Conservation (phyloP, 306 rosid genomes). For the Glycine soja region DNA sequence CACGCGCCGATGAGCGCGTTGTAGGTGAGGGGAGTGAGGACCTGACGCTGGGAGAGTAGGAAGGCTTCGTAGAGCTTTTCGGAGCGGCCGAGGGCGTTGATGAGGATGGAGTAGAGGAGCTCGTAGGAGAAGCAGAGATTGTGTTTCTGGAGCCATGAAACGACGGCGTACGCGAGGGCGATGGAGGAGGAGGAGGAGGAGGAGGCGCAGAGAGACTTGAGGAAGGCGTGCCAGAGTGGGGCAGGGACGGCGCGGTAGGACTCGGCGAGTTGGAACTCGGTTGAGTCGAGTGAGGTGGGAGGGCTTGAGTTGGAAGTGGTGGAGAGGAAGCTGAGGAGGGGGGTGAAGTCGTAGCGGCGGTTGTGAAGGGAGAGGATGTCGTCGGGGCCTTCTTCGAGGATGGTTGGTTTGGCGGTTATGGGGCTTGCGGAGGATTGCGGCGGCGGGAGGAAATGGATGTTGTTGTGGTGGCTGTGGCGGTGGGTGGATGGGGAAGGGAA, state of each 20-base stretch:
- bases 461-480: background rate
- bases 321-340: conserved; percentile 77
- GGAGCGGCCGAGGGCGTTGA: conserved; percentile 90
- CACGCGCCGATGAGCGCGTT: conserved; percentile 90
- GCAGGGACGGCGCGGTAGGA: conserved; percentile 84
- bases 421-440: conserved; percentile 35
- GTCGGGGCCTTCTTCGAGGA: conserved; percentile 51
- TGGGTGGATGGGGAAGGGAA: too few relatives aligned
- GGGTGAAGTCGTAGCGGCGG: conserved; percentile 79
- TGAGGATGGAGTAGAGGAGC: conserved; percentile 85
- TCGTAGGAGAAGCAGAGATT: conserved; percentile 93
- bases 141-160: conserved; percentile 88
- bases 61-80: conserved; percentile 94
- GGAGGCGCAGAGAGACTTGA: conserved; percentile 80
- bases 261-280: conserved; percentile 84
- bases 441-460: conserved; percentile 23
- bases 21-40: conserved; percentile 81
- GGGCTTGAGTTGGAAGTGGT: conserved; percentile 39
- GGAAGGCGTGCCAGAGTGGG: conserved; percentile 88
- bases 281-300: conserved; percentile 72
- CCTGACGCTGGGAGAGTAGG: conserved; percentile 77
- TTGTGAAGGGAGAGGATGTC: conserved; percentile 60
- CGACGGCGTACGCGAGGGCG: conserved; percentile 76
- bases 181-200: conserved; percentile 65
- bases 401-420: conserved; percentile 45